Conservation (phyloP, 495 filamentous ascomycete genomes). For the Podospora pseudoanserina region DNA sequence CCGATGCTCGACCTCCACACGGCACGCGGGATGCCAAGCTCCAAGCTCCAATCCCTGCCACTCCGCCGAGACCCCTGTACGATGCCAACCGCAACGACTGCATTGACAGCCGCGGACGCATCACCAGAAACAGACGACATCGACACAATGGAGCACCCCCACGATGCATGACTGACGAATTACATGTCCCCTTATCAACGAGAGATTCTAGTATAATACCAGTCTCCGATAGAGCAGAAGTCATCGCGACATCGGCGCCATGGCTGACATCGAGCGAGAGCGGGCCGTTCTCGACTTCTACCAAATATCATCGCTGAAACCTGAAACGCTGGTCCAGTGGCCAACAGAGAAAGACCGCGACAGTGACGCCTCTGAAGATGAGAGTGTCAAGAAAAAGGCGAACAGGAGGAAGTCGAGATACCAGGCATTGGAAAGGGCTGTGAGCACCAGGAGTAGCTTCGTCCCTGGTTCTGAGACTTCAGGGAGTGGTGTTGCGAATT, state of each 20-base stretch:
- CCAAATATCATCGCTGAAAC: conserved; percentile 74
- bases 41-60: background rate
- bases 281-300: conserved; percentile 82
- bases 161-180: background rate
- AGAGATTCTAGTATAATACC: background rate
- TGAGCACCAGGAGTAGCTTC: conserved; percentile 61
- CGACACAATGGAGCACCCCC: background rate
- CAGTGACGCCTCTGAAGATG: conserved; percentile 66
- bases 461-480: conserved; percentile 67
- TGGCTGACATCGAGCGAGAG: conserved; percentile 52
- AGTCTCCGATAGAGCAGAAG: background rate
- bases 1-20: background rate
- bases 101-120: background rate
- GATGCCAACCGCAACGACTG: background rate
- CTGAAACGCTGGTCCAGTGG: conserved; percentile 61
- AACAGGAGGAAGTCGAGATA: conserved; percentile 73
- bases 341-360: conserved; percentile 71
- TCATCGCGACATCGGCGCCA: background rate
- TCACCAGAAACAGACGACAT: background rate
- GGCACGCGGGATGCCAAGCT: conserved; percentile 5
- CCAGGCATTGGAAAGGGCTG: conserved; percentile 72
- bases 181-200: background rate
- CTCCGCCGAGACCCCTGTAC: background rate
- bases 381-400: conserved; percentile 46
- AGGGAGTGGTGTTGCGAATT: conserved; percentile 63